These are phyloP conservation scores for Naganishia liquefaciens DNA, from an alignment of 1,284 basidiomycete species.

Conservation along the genomic window DNA sequence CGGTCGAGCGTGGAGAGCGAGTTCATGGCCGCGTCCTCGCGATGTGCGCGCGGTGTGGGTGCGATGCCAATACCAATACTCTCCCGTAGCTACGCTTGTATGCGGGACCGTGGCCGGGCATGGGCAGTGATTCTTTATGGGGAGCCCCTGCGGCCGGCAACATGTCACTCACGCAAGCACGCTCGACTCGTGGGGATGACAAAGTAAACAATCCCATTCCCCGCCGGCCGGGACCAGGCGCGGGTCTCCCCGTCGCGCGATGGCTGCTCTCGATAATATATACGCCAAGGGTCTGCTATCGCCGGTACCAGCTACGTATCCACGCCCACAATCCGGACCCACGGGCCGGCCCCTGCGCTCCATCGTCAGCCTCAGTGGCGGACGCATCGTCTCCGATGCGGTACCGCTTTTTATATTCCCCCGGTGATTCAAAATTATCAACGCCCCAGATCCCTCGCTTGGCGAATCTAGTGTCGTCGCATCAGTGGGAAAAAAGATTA, in stretches of 20 bases:
- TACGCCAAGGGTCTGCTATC: too few species aligned
- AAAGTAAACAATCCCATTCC: not conserved
- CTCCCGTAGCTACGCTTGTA: too few species aligned
- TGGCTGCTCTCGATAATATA: too few species aligned
- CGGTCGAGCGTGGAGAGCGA: conserved; percentile 24
- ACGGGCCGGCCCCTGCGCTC: not conserved
- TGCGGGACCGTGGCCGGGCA: too few species aligned
- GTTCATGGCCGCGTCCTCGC: conserved; percentile 11
- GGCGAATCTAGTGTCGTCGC: conserved; percentile 51
- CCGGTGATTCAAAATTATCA: conserved; percentile 64
- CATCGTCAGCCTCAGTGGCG: not conserved
- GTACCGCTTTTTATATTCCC: conserved; percentile 73
- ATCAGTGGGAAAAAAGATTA: conserved; percentile 1
- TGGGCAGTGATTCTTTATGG: not conserved
- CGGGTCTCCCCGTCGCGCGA: too few species aligned
- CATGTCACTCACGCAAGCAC: too few species aligned
- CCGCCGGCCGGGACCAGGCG: too few species aligned
- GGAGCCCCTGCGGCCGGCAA: conserved; percentile 4
- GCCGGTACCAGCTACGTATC: conserved; percentile 26
- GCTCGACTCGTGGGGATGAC: too few species aligned
- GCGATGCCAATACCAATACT: too few species aligned
- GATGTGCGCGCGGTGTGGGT: not conserved
- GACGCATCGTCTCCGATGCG: conserved; percentile 35
- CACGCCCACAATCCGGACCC: conserved; percentile 20
- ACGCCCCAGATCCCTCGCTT: conserved; percentile 72